Evolutionary conservation across 2,329 filamentous ascomycete genomes (phyloP), one percentile per base, ranked within the genome.

Genomic region (Grosmannia huntii): DNA sequence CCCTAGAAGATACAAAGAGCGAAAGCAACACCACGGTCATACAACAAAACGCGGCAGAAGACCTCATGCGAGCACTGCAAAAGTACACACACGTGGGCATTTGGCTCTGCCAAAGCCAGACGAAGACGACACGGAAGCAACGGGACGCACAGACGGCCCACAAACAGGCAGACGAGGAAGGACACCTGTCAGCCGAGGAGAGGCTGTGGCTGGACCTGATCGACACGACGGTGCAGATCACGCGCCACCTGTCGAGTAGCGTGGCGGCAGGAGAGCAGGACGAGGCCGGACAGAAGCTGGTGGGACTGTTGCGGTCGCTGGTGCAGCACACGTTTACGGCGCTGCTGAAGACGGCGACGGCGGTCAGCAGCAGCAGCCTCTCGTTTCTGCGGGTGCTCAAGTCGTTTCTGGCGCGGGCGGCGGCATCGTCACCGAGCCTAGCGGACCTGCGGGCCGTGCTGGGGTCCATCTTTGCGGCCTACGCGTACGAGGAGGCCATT

Each of bases 11-110:
- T 0, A 72, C 75, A 5, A 77, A 83, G 0, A 27, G 23, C 6
- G 49, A 41, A 21, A 16, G 48, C 7, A 59, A 59, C 38, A 52
- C 33, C 4, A 60, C 60, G 1, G 53, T 61, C 3, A 54, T 63
- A 14, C 59, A 62, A 58, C 61, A 57, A 1, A 82, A 86, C 62
- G 81, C 87, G 0, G 82, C 86, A 0, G 81, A 86, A 58, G 86
- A 91, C 59, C 76, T 96, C 1, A 76, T 96, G 4, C 81, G 83
- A 59, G 84, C 86, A 0, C 74, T 99, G 21, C 85, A 95, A 61
- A 96, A 95, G 68, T 97, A 96, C 71, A 84, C 86, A 1, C 86
- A 90, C 62, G 89, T 99, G 1, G 94, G 95, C 16, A 92, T 95
- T 55, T 99, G 94, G 94, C 76, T 99, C 14, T 97, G 94, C 65